These are phyloP conservation scores for Blastocladiella emersonii DNA, from an alignment of 371 early-diverging fungal genomes.

Conservation along the genomic window DNA sequence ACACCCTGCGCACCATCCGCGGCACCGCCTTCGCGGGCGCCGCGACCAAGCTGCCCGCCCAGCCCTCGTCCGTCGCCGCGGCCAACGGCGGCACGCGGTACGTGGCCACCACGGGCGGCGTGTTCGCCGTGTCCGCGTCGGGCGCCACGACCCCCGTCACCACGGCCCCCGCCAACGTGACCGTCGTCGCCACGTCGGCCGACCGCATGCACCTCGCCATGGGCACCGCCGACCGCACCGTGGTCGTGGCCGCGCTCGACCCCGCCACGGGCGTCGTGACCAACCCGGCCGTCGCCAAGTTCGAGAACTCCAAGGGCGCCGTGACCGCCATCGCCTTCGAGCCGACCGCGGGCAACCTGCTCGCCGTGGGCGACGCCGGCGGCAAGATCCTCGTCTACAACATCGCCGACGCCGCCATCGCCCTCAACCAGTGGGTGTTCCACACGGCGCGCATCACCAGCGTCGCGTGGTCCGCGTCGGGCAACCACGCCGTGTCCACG, in stretches of 20 bases:
- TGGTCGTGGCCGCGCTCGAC: constrained; percentile 23
- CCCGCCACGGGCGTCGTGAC: constrained; percentile 4
- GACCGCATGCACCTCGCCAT: constrained; percentile 10
- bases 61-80: not conserved
- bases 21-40: not conserved
- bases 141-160: not conserved
- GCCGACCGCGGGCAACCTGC: constrained; percentile 36
- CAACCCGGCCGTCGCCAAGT: constrained; percentile 14
- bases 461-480: constrained; percentile 65
- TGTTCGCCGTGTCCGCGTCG: not conserved
- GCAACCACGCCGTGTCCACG: constrained; percentile 59
- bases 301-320: constrained; percentile 41
- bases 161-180: not conserved
- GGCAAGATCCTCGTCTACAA: constrained; percentile 69
- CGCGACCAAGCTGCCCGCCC: not conserved
- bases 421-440: constrained; percentile 67
- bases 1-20: constrained; percentile 27
- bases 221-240: constrained; percentile 31
- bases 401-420: constrained; percentile 25
- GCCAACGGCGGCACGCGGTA: not conserved
- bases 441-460: constrained; percentile 74
- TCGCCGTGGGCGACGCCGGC: constrained; percentile 71
- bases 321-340: constrained; percentile 65
- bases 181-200: constrained; percentile 11
- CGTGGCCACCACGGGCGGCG: not conserved